Percentiles rank a stretch among this genome's conserved stretches.
phyloP scores from a whole-genome alignment of 805 yeast genomes.

The Cyberlindnera euphorbiae region DNA sequence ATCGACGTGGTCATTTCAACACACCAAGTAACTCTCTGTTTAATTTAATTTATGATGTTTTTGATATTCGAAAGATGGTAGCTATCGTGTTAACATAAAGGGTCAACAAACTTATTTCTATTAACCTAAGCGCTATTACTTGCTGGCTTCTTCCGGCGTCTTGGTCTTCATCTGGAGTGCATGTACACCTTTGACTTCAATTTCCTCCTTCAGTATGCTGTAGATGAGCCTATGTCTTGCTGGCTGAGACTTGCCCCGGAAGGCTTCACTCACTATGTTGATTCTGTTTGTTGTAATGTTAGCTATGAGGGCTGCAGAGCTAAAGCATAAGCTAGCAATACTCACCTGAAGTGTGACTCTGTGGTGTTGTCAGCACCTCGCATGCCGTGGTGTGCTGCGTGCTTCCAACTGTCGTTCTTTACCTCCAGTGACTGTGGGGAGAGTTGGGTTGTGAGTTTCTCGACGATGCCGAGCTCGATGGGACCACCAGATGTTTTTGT shows the following conservation, averaged over 20 bases:
- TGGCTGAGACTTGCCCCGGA: slow-evolving; percentile 62
- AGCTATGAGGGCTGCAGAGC: slow-evolving; percentile 1
- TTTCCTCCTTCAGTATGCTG: slow-evolving; percentile 62
- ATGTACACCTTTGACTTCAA: slow-evolving; percentile 70
- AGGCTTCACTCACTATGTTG: slow-evolving; percentile 64
- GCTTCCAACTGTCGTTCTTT: slow-evolving; percentile 81
- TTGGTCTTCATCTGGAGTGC: slow-evolving; percentile 83
- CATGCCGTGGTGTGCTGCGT: slow-evolving; percentile 82
- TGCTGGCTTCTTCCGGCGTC: slow-evolving; percentile 52
- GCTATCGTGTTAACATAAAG: no score
- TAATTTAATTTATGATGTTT: no score
- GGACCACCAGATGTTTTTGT: slow-evolving; percentile 22
- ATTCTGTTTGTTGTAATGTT: slow-evolving; percentile 32
- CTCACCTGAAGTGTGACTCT: slow-evolving; percentile 68
- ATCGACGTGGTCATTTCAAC: no score
- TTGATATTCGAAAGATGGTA: no score
- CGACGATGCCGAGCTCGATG: slow-evolving; percentile 18
- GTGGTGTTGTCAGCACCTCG: slow-evolving; percentile 62
- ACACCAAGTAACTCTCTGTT: neutral
- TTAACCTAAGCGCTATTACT: no score
- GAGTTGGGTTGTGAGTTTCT: slow-evolving; percentile 19
- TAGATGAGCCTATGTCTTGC: slow-evolving; percentile 77
- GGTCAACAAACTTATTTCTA: no score
- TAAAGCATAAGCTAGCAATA: neutral
- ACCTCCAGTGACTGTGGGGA: slow-evolving; percentile 47